A percentile compares a stretch with the other conserved stretches of the same genome.
Evolutionary conservation across 2,329 filamentous ascomycete species (phyloP).

Genomic region (Aschersonia sp.): DNA sequence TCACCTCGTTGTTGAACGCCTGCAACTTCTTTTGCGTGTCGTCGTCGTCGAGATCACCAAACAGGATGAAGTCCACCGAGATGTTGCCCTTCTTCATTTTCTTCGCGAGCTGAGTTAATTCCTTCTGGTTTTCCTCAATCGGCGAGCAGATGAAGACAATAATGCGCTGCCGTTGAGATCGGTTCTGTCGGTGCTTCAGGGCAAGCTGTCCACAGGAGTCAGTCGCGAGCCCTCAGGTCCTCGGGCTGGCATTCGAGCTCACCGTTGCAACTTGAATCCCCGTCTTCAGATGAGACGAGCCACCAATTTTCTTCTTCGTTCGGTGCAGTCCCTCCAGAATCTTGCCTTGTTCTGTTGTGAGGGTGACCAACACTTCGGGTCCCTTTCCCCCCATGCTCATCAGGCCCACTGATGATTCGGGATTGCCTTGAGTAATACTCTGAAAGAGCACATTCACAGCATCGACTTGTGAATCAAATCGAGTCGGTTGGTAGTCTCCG

Average conservation of each 20-base stretch:
- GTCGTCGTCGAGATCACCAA: slow-evolving; percentile 84
- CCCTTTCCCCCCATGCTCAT: slow-evolving; percentile 98
- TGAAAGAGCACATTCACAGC: slow-evolving; percentile 92
- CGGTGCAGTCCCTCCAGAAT: slow-evolving; percentile 83
- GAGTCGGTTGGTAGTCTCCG: slow-evolving; percentile 79
- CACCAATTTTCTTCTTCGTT: slow-evolving; percentile 82
- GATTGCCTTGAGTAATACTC: slow-evolving; percentile 86
- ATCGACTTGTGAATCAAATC: slow-evolving; percentile 93
- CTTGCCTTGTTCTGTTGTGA: slow-evolving; percentile 92
- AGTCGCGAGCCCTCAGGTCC: slow-evolving; percentile 7
- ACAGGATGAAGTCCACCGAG: slow-evolving; percentile 85
- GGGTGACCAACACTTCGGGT: slow-evolving; percentile 91
- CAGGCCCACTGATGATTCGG: slow-evolving; percentile 89
- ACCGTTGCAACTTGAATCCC: slow-evolving; percentile 92
- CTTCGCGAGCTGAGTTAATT: slow-evolving; percentile 77
- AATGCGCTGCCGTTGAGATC: slow-evolving; percentile 90
- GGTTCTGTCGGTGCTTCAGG: slow-evolving; percentile 95
- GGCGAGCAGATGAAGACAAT: slow-evolving; percentile 94
- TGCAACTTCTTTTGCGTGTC: slow-evolving; percentile 82
- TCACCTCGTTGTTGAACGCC: slow-evolving; percentile 86
- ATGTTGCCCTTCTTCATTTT: slow-evolving; percentile 99
- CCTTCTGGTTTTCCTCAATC: slow-evolving; percentile 78
- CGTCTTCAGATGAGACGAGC: slow-evolving; percentile 75
- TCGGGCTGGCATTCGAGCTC: slow-evolving; percentile 23
- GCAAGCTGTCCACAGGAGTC: slow-evolving; percentile 51